phyloP scores from a whole-genome alignment of 202 grass and related monocot species.

The Carex arenaria region DNA sequence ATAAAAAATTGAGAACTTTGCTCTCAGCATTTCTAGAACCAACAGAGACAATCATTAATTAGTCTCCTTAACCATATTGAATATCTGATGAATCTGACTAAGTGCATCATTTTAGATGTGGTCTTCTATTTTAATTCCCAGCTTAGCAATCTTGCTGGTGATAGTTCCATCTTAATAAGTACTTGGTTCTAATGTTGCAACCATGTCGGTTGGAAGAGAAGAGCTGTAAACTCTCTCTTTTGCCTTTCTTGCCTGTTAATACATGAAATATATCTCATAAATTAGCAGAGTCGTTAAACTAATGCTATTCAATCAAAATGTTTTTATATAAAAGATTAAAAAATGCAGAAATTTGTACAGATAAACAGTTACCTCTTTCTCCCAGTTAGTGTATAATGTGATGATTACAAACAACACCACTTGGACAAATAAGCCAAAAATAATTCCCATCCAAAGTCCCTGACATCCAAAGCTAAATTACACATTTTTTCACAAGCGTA shows the following conservation, averaged over 20 bases:
- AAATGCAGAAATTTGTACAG: neutral
- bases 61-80: neutral
- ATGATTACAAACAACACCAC: constrained; percentile 36
- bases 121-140: neutral
- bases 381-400: constrained; percentile 52
- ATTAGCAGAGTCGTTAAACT: neutral
- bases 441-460: constrained; percentile 79
- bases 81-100: neutral
- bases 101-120: neutral
- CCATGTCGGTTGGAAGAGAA: constrained; percentile 30
- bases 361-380: constrained; percentile 47
- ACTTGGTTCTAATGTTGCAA: neutral
- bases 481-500: neutral
- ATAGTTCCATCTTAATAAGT: neutral
- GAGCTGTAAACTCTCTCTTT: constrained; percentile 49
- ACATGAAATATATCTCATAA: neutral
- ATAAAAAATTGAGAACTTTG: neutral
- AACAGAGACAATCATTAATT: neutral
- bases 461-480: constrained; percentile 17
- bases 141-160: neutral
- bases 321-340: neutral
- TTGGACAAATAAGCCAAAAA: constrained; percentile 56
- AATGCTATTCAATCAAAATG: neutral
- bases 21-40: neutral
- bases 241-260: constrained; percentile 42